Conservation (phyloP, 2,329 filamentous ascomycete species). For the Cladosporium sp. region DNA sequence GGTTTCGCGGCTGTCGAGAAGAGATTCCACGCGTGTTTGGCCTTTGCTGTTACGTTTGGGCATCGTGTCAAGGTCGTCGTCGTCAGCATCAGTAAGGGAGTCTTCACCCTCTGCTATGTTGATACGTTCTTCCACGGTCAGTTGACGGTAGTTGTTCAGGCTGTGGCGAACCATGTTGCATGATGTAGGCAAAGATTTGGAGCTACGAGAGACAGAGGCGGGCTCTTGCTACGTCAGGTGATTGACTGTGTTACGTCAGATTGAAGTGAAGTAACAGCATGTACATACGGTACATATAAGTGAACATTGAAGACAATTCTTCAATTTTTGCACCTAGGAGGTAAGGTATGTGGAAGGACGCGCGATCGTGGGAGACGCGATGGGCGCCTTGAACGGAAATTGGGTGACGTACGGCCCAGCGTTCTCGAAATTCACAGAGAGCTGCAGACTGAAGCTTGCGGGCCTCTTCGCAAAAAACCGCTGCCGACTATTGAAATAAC, state of each 20-base stretch:
- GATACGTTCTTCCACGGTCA: constrained; percentile 15
- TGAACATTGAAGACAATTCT: too few species aligned
- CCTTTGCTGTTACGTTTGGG: background rate
- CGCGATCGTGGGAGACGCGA: too few species aligned
- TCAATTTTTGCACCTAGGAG: too few species aligned
- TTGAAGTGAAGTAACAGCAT: too few species aligned
- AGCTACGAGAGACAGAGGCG: background rate
- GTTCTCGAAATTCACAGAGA: too few species aligned
- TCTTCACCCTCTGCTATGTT: constrained; percentile 19
- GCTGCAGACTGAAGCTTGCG: too few species aligned
- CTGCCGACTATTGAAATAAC: background rate
- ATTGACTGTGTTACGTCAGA: background rate
- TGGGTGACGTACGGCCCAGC: too few species aligned
- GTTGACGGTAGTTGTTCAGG: constrained; percentile 10
- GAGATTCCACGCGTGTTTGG: constrained; percentile 8
- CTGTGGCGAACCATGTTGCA: constrained; percentile 18
- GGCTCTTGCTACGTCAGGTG: too few species aligned
- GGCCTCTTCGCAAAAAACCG: too few species aligned
- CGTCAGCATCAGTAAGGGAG: constrained; percentile 15
- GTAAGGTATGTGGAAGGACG: too few species aligned
- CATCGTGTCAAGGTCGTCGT: constrained; percentile 16
- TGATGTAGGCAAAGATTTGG: background rate
- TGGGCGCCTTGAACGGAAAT: too few species aligned
- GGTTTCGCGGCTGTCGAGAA: constrained; percentile 11
- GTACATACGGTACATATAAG: too few species aligned